These are phyloP conservation scores for Marchantia paleacea DNA, from an alignment of 225 moss, liverwort and hornwort genomes.

Conservation along the genomic window DNA sequence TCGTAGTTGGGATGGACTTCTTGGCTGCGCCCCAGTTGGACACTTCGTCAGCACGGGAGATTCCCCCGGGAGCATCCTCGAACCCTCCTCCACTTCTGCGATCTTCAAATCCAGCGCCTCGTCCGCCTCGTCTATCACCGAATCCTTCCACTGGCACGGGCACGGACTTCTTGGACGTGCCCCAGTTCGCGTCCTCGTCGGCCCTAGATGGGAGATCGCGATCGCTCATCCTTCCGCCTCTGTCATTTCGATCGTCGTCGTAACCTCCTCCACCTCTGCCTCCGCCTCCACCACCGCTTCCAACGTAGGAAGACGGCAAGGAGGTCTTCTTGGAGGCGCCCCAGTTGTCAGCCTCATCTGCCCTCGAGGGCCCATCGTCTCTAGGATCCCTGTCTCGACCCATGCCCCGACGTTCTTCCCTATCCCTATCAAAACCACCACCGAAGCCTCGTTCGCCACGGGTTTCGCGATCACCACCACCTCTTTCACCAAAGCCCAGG, in stretches of 20 bases:
- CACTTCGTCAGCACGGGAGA: constrained; percentile 86
- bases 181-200: constrained; percentile 97
- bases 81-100: constrained; percentile 69
- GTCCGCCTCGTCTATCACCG: constrained; percentile 56
- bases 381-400: constrained; percentile 61
- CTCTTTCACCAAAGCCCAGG: constrained; percentile 39
- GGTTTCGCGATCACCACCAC: constrained; percentile 56
- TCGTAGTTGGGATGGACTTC: constrained; percentile 68
- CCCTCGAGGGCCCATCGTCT: constrained; percentile 78
- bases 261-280: constrained; percentile 51
- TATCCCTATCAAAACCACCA: constrained; percentile 44
- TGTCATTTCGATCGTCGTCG: constrained; percentile 59
- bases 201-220: constrained; percentile 95
- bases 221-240: constrained; percentile 76
- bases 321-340: constrained; percentile 76
- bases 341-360: constrained; percentile 84
- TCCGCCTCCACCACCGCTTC: constrained; percentile 44
- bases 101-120: constrained; percentile 66
- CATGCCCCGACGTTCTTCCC: constrained; percentile 49
- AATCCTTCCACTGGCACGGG: constrained; percentile 40
- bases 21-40: constrained; percentile 88
- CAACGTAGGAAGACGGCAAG: constrained; percentile 46
- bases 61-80: constrained; percentile 61
- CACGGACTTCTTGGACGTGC: constrained; percentile 82
- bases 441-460: constrained; percentile 55